phyloP scores from a whole-genome alignment of 257 asterid species.

The Nicotiana noctiflora region DNA sequence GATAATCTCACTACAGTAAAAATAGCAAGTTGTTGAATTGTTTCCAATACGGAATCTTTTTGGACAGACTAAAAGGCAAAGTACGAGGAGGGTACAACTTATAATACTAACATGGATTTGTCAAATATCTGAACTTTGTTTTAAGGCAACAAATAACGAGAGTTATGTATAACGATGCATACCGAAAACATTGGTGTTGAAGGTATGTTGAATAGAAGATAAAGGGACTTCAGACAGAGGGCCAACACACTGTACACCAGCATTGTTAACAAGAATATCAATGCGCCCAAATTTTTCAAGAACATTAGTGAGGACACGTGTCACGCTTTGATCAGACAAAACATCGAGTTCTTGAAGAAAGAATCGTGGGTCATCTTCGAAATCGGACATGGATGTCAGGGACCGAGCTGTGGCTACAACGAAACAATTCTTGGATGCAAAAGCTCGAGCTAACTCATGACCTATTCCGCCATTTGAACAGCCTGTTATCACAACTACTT shows the following conservation, averaged over 20 bases:
- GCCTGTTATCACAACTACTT: conserved; percentile 71
- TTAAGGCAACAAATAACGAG: too few relatives aligned
- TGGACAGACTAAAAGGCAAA: too few relatives aligned
- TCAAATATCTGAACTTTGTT: too few relatives aligned
- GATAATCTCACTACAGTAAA: too few relatives aligned
- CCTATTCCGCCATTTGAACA: conserved; percentile 91
- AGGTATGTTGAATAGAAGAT: conserved; percentile 49
- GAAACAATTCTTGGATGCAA: conserved; percentile 62
- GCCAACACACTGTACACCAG: conserved; percentile 85
- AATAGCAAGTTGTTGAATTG: too few relatives aligned
- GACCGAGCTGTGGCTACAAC: conserved; percentile 93
- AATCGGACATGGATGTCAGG: conserved; percentile 51
- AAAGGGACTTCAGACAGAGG: conserved; percentile 88
- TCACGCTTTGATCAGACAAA: conserved; percentile 60
- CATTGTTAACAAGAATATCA: conserved; percentile 82
- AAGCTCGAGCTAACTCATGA: conserved; percentile 75
- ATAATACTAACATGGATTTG: too few relatives aligned
- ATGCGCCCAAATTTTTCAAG: conserved; percentile 65
- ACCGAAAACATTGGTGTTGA: conserved; percentile 86
- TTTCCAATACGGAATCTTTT: too few relatives aligned
- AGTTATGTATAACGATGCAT: background rate
- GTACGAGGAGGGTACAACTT: too few relatives aligned
- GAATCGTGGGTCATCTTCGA: conserved; percentile 54
- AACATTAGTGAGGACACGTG: conserved; percentile 45
- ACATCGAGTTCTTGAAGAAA: conserved; percentile 72